A percentile compares a stretch with the other conserved stretches of the same genome.
These are phyloP conservation scores for Salix purpurea DNA, from an alignment of 345 rosid species.

Conservation along the genomic window DNA sequence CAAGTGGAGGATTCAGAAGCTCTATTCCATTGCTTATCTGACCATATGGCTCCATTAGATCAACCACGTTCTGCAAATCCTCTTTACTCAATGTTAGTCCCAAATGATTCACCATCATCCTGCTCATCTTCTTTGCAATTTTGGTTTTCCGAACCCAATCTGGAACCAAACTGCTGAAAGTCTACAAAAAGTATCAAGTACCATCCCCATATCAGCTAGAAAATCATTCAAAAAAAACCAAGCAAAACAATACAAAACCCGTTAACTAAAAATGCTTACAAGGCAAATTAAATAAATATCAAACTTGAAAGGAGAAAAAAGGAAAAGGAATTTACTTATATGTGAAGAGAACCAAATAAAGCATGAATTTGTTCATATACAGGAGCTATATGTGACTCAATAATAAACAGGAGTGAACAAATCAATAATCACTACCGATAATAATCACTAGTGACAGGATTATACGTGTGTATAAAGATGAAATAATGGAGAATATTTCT, in stretches of 20 bases:
- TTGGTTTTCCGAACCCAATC: constrained; percentile 61
- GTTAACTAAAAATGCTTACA: not conserved
- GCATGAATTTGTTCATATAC: not conserved
- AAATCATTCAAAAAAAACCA: not conserved
- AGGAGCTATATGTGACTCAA: not conserved
- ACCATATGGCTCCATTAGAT: constrained; percentile 97
- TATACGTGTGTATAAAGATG: too few species aligned
- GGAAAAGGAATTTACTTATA: too few species aligned
- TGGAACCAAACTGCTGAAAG: constrained; percentile 62
- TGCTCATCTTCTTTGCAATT: constrained; percentile 49
- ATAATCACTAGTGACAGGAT: not conserved
- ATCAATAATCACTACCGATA: not conserved
- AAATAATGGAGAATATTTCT: constrained; percentile 21
- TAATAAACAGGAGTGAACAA: not conserved
- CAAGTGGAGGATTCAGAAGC: constrained; percentile 73
- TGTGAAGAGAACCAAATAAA: not conserved
- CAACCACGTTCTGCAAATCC: constrained; percentile 85
- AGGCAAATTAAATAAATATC: not conserved
- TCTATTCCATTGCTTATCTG: constrained; percentile 91
- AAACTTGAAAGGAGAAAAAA: not conserved
- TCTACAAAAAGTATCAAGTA: constrained; percentile 32
- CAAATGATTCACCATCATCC: constrained; percentile 88
- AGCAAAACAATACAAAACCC: not conserved
- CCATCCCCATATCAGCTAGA: not conserved
- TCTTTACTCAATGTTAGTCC: constrained; percentile 71